Percentiles rank a stretch among this genome's conserved stretches.
Conservation (phyloP, 208 protist genomes). For the Acanthamoeba polyphaga region DNA sequence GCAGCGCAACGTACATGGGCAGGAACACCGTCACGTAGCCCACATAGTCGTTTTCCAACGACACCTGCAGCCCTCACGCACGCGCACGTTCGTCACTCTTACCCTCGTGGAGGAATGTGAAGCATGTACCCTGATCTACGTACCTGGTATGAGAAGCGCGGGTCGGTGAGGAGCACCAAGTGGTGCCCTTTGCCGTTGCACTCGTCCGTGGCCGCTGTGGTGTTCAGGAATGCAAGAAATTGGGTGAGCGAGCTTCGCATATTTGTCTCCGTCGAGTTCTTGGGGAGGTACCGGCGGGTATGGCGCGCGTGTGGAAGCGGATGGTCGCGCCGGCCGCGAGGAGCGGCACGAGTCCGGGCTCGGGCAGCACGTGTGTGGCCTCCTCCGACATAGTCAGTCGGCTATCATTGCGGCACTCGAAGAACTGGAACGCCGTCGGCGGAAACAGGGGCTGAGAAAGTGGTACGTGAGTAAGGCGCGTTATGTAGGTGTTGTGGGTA, state of each 20-base stretch:
- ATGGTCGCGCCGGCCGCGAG: neutral
- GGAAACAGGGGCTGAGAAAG: neutral
- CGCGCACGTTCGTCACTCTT: neutral
- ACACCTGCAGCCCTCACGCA: neutral
- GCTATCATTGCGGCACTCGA: neutral
- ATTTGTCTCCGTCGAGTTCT: neutral
- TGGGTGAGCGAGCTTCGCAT: neutral
- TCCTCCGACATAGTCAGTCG: neutral
- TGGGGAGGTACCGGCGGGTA: neutral
- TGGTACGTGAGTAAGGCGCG: neutral
- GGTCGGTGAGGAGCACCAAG: constrained; percentile 26
- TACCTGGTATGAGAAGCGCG: constrained; percentile 35
- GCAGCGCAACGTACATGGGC: neutral
- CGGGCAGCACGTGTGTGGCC: neutral
- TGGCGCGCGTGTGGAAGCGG: neutral
- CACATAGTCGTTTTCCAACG: constrained; percentile 24
- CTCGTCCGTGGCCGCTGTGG: neutral
- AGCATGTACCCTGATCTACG: neutral
- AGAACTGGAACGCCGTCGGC: constrained; percentile 11
- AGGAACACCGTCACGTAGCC: neutral
- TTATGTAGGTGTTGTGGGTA: neutral
- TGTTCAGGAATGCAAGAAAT: neutral
- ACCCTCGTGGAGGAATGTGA: neutral
- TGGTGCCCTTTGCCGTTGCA: neutral
- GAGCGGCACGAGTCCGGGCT: neutral